These are phyloP conservation scores for Rosellinia necatrix DNA, from an alignment of 2,329 filamentous ascomycete species.

Conservation along the genomic window DNA sequence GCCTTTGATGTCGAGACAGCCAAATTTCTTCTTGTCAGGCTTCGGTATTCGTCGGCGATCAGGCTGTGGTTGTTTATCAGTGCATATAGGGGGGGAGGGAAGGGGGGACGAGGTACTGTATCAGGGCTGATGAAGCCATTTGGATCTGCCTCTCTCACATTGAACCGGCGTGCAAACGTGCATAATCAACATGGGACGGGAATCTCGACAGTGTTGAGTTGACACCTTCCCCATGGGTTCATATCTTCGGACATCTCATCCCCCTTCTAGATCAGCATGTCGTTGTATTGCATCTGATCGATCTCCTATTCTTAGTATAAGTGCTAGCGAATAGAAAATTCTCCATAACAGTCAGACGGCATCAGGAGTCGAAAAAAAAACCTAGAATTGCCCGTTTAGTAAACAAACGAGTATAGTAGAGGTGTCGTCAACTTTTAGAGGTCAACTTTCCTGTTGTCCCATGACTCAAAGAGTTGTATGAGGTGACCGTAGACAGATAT, in stretches of 20 bases:
- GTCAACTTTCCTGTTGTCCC: no score
- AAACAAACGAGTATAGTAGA: not conserved
- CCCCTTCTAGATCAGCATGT: not conserved
- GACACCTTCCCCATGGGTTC: not conserved
- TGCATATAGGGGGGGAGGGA: not conserved
- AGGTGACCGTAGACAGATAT: no score
- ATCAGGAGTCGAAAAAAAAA: not conserved
- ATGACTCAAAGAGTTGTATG: no score
- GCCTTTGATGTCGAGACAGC: not conserved
- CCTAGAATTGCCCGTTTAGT: not conserved
- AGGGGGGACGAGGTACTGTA: not conserved
- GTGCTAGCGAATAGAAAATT: not conserved
- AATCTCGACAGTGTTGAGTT: slow-evolving; percentile 1
- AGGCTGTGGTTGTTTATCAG: not conserved
- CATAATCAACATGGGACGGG: not conserved
- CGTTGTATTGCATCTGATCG: not conserved
- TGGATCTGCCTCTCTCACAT: not conserved
- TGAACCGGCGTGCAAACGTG: not conserved
- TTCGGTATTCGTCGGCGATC: not conserved
- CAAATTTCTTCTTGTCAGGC: not conserved
- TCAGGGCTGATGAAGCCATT: not conserved
- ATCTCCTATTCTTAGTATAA: not conserved
- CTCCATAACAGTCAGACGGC: not conserved
- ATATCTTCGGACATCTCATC: not conserved
- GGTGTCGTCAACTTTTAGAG: no score